A percentile compares a stretch with the other conserved stretches of the same genome.
Conservation (phyloP, 331 rosid species). For the Rhamnella rubrinervis region DNA sequence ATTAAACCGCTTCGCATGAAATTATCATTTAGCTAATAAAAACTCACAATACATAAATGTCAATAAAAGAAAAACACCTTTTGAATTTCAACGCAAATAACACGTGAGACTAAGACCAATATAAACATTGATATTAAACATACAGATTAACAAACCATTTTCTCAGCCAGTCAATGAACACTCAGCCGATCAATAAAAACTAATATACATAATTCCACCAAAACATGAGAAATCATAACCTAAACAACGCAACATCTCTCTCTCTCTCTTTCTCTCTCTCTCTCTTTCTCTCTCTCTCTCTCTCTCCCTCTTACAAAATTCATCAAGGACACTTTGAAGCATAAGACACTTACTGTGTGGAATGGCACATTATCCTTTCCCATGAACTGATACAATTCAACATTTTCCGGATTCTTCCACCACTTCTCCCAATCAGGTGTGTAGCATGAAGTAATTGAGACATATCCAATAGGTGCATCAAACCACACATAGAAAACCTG, state of each 20-base stretch:
- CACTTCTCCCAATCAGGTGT: conserved; percentile 93
- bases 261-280: not conserved
- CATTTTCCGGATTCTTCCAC: conserved; percentile 97
- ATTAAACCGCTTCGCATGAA: too few relatives aligned
- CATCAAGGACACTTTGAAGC: conserved; percentile 8
- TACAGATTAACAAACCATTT: too few relatives aligned
- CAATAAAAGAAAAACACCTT: too few relatives aligned
- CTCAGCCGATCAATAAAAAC: too few relatives aligned
- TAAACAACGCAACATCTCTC: not conserved
- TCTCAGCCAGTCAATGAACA: too few relatives aligned
- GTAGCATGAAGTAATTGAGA: conserved; percentile 90
- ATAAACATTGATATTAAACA: too few relatives aligned
- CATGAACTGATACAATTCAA: conserved; percentile 92
- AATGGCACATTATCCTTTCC: conserved; percentile 98
- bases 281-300: not conserved
- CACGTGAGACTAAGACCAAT: too few relatives aligned
- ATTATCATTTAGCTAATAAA: too few relatives aligned
- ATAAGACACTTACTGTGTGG: conserved; percentile 73
- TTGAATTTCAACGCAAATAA: too few relatives aligned
- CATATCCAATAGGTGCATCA: conserved; percentile 96
- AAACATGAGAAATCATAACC: conserved; percentile 8
- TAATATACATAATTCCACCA: not conserved
- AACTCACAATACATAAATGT: too few relatives aligned
- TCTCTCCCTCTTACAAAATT: not conserved
- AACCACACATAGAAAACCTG: conserved; percentile 99